A percentile compares a stretch with the other conserved stretches of the same genome.
Conservation (phyloP, 495 filamentous ascomycete genomes). For the Venustampulla echinocandica region DNA sequence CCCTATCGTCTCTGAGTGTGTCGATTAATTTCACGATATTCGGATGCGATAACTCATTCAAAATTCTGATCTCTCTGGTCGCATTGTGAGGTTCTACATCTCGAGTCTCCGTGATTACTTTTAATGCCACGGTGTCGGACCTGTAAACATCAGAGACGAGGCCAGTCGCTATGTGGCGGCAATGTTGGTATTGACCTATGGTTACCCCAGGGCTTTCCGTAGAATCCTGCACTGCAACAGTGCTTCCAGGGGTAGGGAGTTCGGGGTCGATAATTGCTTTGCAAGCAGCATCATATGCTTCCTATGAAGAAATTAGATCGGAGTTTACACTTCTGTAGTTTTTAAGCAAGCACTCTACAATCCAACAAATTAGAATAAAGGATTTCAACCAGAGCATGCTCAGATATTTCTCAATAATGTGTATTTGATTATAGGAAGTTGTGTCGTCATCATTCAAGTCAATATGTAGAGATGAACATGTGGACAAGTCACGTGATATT, state of each 20-base stretch:
- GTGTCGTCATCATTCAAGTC: too few relatives aligned
- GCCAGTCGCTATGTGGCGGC: constrained; percentile 62
- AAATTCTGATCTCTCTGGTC: constrained; percentile 63
- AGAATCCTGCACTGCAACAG: not conserved
- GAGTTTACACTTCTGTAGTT: not conserved
- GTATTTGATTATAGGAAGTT: too few relatives aligned
- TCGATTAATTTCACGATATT: constrained; percentile 59
- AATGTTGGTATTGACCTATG: constrained; percentile 65
- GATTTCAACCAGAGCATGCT: too few relatives aligned
- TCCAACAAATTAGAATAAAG: too few relatives aligned
- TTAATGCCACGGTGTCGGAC: constrained; percentile 59
- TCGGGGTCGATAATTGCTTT: constrained; percentile 7
- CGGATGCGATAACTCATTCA: constrained; percentile 19
- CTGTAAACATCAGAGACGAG: constrained; percentile 76
- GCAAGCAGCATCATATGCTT: constrained; percentile 36
- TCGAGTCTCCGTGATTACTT: constrained; percentile 69
- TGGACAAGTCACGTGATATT: too few relatives aligned
- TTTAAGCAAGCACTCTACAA: too few relatives aligned
- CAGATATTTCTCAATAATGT: too few relatives aligned
- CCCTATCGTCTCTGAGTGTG: constrained; percentile 61
- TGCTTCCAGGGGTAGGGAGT: not conserved
- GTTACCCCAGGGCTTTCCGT: constrained; percentile 33
- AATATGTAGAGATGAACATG: too few relatives aligned
- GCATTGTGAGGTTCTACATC: constrained; percentile 75
- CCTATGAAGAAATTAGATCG: constrained; percentile 22